Conservation (phyloP, 495 filamentous ascomycete species). For the Penicillium lagena region DNA sequence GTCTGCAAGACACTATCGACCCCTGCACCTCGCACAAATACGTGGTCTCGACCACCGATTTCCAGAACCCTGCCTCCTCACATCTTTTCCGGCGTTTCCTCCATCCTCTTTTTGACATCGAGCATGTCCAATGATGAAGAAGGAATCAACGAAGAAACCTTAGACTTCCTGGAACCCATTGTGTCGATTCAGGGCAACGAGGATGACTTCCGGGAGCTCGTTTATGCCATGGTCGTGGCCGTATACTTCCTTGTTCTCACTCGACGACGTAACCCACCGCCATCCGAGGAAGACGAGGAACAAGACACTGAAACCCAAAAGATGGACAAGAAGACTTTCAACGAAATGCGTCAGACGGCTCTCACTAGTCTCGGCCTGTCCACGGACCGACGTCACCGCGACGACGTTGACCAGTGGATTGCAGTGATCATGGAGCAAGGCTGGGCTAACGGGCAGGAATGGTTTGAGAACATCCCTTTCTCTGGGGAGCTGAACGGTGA, state of each 20-base stretch:
- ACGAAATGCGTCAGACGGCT: constrained; percentile 43
- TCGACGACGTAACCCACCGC: constrained; percentile 28
- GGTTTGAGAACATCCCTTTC: constrained; percentile 53
- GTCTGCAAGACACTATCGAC: constrained; percentile 59
- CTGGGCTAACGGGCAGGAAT: constrained; percentile 61
- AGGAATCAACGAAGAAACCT: constrained; percentile 30
- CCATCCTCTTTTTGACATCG: constrained; percentile 41
- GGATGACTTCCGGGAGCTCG: constrained; percentile 35
- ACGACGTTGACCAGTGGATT: constrained; percentile 56
- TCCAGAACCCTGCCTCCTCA: constrained; percentile 50
- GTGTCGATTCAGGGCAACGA: constrained; percentile 23
- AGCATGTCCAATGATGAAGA: constrained; percentile 23
- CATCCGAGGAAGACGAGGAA: constrained; percentile 10
- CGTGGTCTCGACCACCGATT: constrained; percentile 39
- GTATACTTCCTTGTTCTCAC: constrained; percentile 59
- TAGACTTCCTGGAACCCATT: constrained; percentile 33
- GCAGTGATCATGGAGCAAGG: constrained; percentile 45
- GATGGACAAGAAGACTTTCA: constrained; percentile 42
- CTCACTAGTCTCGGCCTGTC: constrained; percentile 33
- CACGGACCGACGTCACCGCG: constrained; percentile 30
- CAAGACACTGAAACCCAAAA: constrained; percentile 22
- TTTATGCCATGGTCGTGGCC: constrained; percentile 50
- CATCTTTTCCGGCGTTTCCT: constrained; percentile 57
- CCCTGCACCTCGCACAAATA: constrained; percentile 38
- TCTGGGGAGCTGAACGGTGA: constrained; percentile 36